Conservation (phyloP, 176 grass and related monocot species). For the Ensete glaucum region DNA sequence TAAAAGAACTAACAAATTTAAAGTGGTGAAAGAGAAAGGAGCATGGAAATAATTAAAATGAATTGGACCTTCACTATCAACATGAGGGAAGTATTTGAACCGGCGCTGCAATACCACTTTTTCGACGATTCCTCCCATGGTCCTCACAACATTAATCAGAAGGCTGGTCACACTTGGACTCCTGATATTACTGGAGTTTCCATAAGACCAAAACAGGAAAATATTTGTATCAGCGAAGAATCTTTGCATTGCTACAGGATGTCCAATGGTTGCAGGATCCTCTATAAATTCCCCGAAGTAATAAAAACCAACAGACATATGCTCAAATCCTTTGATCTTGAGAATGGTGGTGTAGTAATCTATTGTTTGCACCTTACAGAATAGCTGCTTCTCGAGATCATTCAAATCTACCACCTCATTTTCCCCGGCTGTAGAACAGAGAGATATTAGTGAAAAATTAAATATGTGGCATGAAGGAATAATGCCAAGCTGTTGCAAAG, state of each 20-base stretch:
- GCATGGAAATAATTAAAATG: neutral
- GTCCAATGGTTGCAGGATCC: slow-evolving; percentile 51
- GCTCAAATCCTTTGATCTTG: slow-evolving; percentile 52
- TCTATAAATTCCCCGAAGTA: slow-evolving; percentile 70
- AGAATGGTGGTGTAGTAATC: slow-evolving; percentile 67
- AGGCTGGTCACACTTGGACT: slow-evolving; percentile 40
- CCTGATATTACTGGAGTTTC: slow-evolving; percentile 51
- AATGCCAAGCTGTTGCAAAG: slow-evolving; percentile 10
- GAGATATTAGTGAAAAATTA: neutral
- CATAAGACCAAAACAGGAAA: slow-evolving; percentile 78
- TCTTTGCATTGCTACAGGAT: slow-evolving; percentile 69
- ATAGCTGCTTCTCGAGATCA: slow-evolving; percentile 54
- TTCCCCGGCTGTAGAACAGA: slow-evolving; percentile 35
- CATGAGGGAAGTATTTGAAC: slow-evolving; percentile 75
- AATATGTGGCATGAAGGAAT: neutral
- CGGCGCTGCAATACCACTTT: slow-evolving; percentile 53
- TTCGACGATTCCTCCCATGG: slow-evolving; percentile 47
- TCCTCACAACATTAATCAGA: slow-evolving; percentile 39
- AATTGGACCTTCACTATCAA: slow-evolving; percentile 44
- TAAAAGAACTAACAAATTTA: slow-evolving; percentile 15
- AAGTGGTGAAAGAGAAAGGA: neutral
- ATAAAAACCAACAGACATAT: slow-evolving; percentile 58
- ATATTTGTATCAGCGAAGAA: slow-evolving; percentile 53
- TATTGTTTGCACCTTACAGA: slow-evolving; percentile 53
- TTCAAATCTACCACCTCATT: slow-evolving; percentile 54